Evolutionary conservation across 148 eudicot genomes (phyloP), one percentile per base, ranked within the genome.

Genomic region (Vaccinium macrocarpon): DNA sequence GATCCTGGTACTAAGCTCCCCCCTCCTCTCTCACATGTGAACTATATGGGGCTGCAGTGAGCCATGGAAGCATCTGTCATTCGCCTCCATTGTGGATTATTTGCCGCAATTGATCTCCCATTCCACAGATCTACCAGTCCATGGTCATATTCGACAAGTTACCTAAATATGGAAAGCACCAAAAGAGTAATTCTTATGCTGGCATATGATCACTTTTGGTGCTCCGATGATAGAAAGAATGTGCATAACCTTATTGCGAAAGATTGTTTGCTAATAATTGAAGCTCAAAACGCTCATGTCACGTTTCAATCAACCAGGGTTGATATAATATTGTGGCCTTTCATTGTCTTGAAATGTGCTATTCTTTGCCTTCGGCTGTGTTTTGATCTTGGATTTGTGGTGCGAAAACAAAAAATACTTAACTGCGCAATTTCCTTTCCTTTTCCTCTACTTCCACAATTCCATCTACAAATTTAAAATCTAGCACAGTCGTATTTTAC

Each of bases 1-100:
- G 35, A 32, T 32, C 35, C 35, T 32, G 35, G 35, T 32, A 32
- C 35, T 32, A 32, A 1, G 35, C 35, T 32, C 35, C 35, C 35
- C 35, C 35, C 35, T 32, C 61, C 46, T 80, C 57, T 62, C 55
- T 46, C 42, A 32, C 53, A 8, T 42, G 19, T 35, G 8, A 80
- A 70, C 21, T 78, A 19, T 80, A 29, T 70, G 55, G 16, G 61
- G 76, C 14, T 88, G 85, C 91, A 96, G 98, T 82, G 98, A 94
- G 68, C 92, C 98, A 23, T 87, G 90, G 90, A 92, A 88, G 78
- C 96, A 98, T 66, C 98, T 98, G 21, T 93, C 98, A 15, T 96
- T 94, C 87, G 85, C 93, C 73, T 86, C 84, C 89, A 94, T 96
- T 83, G 93, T 94, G 98, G 96, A 91, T 7, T 81, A 91, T 6